Base-by-base conservation (phyloP, 495 filamentous ascomycete genomes). In the Niebla homalea region DNA sequence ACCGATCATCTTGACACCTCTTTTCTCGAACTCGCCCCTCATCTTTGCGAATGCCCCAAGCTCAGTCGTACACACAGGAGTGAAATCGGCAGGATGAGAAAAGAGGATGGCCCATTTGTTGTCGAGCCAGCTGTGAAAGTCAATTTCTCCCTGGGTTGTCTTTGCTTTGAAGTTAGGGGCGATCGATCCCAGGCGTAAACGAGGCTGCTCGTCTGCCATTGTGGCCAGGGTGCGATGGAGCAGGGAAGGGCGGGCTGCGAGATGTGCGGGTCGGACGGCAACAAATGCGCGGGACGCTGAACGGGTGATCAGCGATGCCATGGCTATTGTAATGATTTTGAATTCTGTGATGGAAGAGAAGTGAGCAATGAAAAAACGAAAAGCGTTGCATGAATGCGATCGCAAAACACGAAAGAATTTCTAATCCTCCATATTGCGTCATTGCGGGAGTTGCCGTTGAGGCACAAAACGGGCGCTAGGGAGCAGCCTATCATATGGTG, bases 81-180 rank as follows among this genome's bases (percentile, higher is more conserved):
- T 84, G 66, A 80, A 84, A 60, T 84, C 80, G 25, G 77, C 79
- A 0, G 80, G 80, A 64, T 84, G 81, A 8, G 78, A 81, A 64
- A 84, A 83, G 26, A 84, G 71, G 50, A 84, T 76, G 18, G 70
- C 68, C 80, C 79, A 83, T 58, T 65, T 78, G 56, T 75, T 57
- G 55, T 69, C 74, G 41, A 83, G 73, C 64, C 71, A 77, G 54
- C 72, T 43, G 57, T 79, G 75, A 64, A 83, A 83, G 53, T 83
- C 74, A 42, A 83, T 78, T 55, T 81, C 72, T 56, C 81, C 80
- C 46, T 78, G 72, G 20, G 81, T 83, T 8, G 80, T 83, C 53
- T 76, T 60, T 2, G 80, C 79, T 48, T 72, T 67, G 68, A 83
- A 84, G 57, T 84, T 83, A 18, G 80, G 80, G 0, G 81, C 79